A percentile compares a stretch with the other conserved stretches of the same genome.
Evolutionary conservation across 78 protist genomes (phyloP).

Genomic region (Dictyostelium citrinum): DNA sequence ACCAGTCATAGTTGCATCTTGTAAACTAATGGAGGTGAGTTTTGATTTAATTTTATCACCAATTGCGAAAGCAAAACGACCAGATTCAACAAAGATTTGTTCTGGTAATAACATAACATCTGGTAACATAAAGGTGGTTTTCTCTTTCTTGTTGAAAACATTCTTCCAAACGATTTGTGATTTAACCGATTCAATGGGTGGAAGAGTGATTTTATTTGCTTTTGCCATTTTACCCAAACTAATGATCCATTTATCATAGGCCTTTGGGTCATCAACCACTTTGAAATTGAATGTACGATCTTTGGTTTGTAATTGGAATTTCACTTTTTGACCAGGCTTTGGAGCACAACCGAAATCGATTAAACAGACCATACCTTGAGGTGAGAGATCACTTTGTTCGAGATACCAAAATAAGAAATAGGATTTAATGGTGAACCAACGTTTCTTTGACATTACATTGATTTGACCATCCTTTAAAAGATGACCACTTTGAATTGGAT

Average conservation of each 20-base stretch:
- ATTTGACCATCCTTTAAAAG: slow-evolving; percentile 72
- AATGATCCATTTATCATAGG: slow-evolving; percentile 46
- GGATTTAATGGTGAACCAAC: slow-evolving; percentile 66
- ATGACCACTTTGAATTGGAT: neutral
- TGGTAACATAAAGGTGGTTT: slow-evolving; percentile 37
- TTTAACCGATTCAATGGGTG: neutral
- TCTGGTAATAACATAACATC: slow-evolving; percentile 66
- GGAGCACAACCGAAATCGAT: slow-evolving; percentile 67
- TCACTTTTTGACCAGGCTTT: slow-evolving; percentile 52
- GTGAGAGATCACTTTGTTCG: slow-evolving; percentile 24
- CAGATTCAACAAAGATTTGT: slow-evolving; percentile 51
- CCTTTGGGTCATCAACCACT: slow-evolving; percentile 23
- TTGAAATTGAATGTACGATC: slow-evolving; percentile 36
- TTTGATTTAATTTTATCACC: slow-evolving; percentile 71
- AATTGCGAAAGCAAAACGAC: slow-evolving; percentile 39
- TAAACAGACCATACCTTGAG: slow-evolving; percentile 57
- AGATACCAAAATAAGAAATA: slow-evolving; percentile 31
- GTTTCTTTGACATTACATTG: slow-evolving; percentile 71
- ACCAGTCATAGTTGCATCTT: slow-evolving; percentile 44
- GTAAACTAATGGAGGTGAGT: neutral
- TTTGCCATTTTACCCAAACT: slow-evolving; percentile 16
- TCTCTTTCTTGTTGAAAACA: slow-evolving; percentile 14
- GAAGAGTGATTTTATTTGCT: neutral
- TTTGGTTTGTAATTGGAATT: slow-evolving; percentile 38
- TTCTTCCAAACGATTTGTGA: slow-evolving; percentile 48